Percentiles rank a stretch among this genome's conserved stretches.
phyloP scores from a whole-genome alignment of 2,329 filamentous ascomycete genomes.

The Drechslera avenae region DNA sequence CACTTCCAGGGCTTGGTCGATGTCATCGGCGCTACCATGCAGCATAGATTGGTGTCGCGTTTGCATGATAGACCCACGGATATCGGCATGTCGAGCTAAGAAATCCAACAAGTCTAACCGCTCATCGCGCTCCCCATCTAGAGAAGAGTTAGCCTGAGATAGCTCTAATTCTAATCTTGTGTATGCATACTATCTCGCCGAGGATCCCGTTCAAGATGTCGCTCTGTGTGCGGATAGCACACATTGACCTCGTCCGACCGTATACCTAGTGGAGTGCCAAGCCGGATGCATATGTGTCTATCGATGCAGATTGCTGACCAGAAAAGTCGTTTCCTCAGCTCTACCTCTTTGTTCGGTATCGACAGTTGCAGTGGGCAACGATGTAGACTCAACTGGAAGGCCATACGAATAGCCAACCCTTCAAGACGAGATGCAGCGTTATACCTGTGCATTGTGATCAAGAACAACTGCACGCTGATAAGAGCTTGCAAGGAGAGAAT shows the following conservation, averaged over 20 bases:
- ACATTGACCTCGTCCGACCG: conserved; percentile 28
- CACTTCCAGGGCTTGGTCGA: conserved; percentile 17
- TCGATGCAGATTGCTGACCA: conserved; percentile 35
- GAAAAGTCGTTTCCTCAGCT: conserved; percentile 32
- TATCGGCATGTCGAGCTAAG: conserved; percentile 27
- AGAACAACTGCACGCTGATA: conserved; percentile 30
- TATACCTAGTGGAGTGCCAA: conserved; percentile 29
- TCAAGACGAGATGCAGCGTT: conserved; percentile 33
- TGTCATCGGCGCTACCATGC: conserved; percentile 10
- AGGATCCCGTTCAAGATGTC: conserved; percentile 7
- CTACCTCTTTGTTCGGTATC: conserved; percentile 17
- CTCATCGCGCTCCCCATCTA: conserved; percentile 17
- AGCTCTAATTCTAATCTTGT: not conserved
- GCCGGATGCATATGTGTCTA: conserved; percentile 30
- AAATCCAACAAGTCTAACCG: conserved; percentile 31
- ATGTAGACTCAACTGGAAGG: conserved; percentile 27
- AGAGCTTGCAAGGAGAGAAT: conserved; percentile 31
- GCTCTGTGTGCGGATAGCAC: conserved; percentile 29
- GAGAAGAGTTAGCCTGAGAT: not conserved
- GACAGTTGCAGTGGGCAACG: conserved; percentile 19
- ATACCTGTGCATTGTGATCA: conserved; percentile 32
- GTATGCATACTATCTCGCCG: conserved; percentile 6
- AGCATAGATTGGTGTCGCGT: conserved; percentile 20
- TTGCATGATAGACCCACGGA: conserved; percentile 33
- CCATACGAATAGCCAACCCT: conserved; percentile 27